Base-by-base conservation (phyloP, 2,329 filamentous ascomycete species). In the Ambrosiella xylebori region DNA sequence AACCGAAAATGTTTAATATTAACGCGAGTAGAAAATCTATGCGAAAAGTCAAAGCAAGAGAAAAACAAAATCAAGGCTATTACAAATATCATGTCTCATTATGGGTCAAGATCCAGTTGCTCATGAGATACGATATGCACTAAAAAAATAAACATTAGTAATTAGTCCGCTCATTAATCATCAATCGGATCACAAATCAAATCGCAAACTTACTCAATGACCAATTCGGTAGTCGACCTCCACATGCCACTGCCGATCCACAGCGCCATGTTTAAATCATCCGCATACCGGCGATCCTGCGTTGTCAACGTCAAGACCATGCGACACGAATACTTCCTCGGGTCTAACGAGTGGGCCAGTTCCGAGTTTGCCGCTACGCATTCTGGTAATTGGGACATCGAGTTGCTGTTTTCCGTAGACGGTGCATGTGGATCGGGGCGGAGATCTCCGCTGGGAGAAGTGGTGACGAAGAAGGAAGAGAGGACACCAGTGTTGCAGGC, bases 241-340 rank as follows among this genome's bases (percentile, higher is more conserved):
- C 72, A 73, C 64, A 74, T 72, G 54, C 73, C 74, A 64, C 73
- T 74, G 6, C 73, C 74, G 52, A 76, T 69, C 74, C 74, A 76
- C 56, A 76, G 67, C 4, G 73, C 74, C 64, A 71, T 74, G 64
- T 76, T 76, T 27, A 76, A 69, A 59, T 71, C 71, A 57, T 74
- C 72, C 53, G 68, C 68, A 62, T 76, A 76, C 37, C 74, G 69
- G 64, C 73, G 71, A 65, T 76, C 74, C 2, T 72, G 68, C 19
- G 74, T 76, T 64, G 76, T 74, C 67, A 76, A 72, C 15, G 72
- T 74, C 59, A 74, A 70, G 59, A 74, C 75, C 63, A 76, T 68
- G 61, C 73, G 71, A 62, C 76, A 76, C 59, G 71, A 72, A 62
- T 76, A 76, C 57, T 70, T 69, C 12, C 70, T 68, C 9, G 70